A percentile compares a stretch with the other conserved stretches of the same genome.
Conservation (phyloP, 176 grass and related monocot species). For the Calamus simplicifolius region DNA sequence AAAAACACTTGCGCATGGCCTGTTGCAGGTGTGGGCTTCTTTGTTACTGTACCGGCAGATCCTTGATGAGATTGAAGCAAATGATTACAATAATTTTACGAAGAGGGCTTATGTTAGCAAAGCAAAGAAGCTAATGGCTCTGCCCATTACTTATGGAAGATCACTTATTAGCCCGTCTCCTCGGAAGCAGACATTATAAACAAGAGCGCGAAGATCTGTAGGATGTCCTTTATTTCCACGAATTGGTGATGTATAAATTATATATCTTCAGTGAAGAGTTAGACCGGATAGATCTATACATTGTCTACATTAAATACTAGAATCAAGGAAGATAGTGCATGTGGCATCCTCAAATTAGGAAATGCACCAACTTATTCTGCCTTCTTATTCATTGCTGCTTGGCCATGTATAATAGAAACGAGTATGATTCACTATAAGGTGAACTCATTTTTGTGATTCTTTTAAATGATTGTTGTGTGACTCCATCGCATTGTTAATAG, state of each 20-base stretch:
- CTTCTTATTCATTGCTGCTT: slow-evolving; percentile 8
- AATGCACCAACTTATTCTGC: background rate
- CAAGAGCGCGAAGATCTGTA: too few species aligned
- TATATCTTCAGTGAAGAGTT: background rate
- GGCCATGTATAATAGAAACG: slow-evolving; percentile 14
- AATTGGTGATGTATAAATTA: background rate
- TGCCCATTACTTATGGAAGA: slow-evolving; percentile 60
- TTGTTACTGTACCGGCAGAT: slow-evolving; percentile 79
- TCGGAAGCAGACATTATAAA: slow-evolving; percentile 2
- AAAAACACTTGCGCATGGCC: background rate
- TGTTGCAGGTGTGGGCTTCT: slow-evolving; percentile 85
- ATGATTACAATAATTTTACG: slow-evolving; percentile 84
- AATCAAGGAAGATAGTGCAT: too few species aligned
- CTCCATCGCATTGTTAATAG: too few species aligned
- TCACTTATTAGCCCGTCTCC: slow-evolving; percentile 53
- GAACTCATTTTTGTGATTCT: too few species aligned
- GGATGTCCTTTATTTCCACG: background rate
- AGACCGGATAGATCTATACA: slow-evolving; percentile 8
- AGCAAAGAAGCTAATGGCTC: slow-evolving; percentile 69
- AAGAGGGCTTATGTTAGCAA: slow-evolving; percentile 79
- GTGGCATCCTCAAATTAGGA: background rate
- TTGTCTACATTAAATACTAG: background rate
- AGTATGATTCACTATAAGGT: too few species aligned
- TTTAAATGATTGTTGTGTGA: too few species aligned
- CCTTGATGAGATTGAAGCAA: slow-evolving; percentile 90